Base-by-base conservation (phyloP, 108 stramenopile species). In the Phaeodactylum tricornutum region DNA sequence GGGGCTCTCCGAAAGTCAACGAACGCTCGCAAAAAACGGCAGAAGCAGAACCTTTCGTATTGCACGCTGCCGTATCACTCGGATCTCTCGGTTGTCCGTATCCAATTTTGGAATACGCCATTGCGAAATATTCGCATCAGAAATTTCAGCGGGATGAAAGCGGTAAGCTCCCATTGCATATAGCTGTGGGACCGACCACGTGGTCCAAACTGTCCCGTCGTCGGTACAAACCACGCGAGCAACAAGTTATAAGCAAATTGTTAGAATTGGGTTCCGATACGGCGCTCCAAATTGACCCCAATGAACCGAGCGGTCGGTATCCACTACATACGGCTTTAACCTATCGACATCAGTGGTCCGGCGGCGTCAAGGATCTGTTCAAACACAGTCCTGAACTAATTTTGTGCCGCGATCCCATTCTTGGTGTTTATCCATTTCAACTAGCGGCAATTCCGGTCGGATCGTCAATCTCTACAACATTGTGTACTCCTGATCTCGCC, bases 371-470 rank as follows among this genome's bases (percentile, higher is more conserved):
- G 29, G 36, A 36, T n/a, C 6, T 72, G 25, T 59, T 72, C 41
- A 30, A 20, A 14, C 51, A 60, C 0, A 56, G 55, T 23, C 65
- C 65, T 3, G 49, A 43, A 30, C 39, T 57, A 4, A 16, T 58
- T 16, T 22, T 32, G 0, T 16, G 50, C 8, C 48, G 20, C 29
- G 68, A 71, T 43, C 74, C 74, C 5, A 24, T 58, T 15, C 62
- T 69, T 24, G 43, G 45, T 17, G 44, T 75, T 11, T 75, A 52
- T 43, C 74, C 74, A 2, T 75, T 75, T 39, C 59, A 65, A 54
- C 59, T 74, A 4, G 67, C 72, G 28, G 63, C 64, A 4, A 29
- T 50, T 1, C 66, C 59, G 0, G 35, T 55, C n/a, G n/a, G n/a
- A n/a, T n/a, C n/a, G n/a, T n/a, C n/a, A n/a, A n/a, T n/a, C n/a